Evolutionary conservation across 352 stramenopile genomes (phyloP), one percentile per base, ranked within the genome.

Genomic region (Pythium pectinolyticum): DNA sequence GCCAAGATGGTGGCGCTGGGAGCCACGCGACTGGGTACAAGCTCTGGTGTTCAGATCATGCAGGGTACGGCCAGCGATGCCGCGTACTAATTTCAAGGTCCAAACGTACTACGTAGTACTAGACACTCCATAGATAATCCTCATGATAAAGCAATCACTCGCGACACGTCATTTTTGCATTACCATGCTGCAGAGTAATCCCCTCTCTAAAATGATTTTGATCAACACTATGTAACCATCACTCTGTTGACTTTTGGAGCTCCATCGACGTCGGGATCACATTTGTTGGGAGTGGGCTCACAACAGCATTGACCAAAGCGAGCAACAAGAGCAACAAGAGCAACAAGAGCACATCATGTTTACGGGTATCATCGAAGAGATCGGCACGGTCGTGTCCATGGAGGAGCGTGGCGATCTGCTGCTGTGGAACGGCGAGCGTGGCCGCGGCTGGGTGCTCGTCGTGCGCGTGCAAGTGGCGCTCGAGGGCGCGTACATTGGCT

Each of bases 311-410:
- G 17, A 39, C 22, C 20, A 35, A 48, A 43, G 17, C 3, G 5
- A 46, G 10, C 20, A 22, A 55, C 51, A 61, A 49, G 12, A 28
- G n/a, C 15, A 65, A 57, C 9, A 72, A 75, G 43, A 69, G 65
- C 22, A n/a, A 75, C 17, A 48, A 12, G 5, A 48, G 41, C 12
- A 11, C 27, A 15, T 15, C 32, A 92, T 99, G 95, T 99, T 99
- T 79, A 98, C 95, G 9, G 97, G 97, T 34, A 99, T 99, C 77
- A 88, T 99, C 43, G 96, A 99, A 78, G 97, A 99, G 85, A 98
- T 99, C 74, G 97, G 97, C 57, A 91, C 78, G 35, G 94, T 99
- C 40, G 78, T 98, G 54, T 89, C 82, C 40, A 88, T 99, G 69
- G 74, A 90, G 62, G 78, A 97, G 70, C 84, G 90, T 53, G 73